These are phyloP conservation scores for Pseudozyma sp. DNA, from an alignment of 1,284 basidiomycete genomes.

Conservation along the genomic window DNA sequence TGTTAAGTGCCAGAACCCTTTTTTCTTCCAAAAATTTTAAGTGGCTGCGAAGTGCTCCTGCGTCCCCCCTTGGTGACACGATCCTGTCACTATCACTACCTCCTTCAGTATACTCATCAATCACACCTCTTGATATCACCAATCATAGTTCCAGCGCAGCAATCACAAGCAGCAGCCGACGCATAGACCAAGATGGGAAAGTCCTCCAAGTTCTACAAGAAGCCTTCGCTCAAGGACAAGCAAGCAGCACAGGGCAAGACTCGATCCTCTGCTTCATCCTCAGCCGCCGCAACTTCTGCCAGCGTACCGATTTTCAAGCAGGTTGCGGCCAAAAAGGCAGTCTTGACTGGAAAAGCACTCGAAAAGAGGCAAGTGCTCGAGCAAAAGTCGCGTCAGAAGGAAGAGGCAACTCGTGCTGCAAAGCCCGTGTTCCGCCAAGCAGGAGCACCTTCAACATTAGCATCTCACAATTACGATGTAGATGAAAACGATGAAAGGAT, in stretches of 20 bases:
- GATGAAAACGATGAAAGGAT: constrained; percentile 23
- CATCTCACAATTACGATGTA: constrained; percentile 10
- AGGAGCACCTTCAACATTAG: constrained; percentile 5
- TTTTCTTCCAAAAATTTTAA: constrained; percentile 9
- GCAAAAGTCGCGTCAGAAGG: constrained; percentile 39
- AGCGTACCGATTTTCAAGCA: constrained; percentile 27
- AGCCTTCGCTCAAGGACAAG: constrained; percentile 52
- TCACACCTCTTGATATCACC: background rate
- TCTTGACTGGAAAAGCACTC: constrained; percentile 33
- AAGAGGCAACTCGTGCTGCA: constrained; percentile 37
- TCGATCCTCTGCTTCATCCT: constrained; percentile 28
- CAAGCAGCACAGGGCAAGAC: constrained; percentile 36
- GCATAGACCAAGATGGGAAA: constrained; percentile 39
- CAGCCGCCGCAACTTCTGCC: constrained; percentile 5
- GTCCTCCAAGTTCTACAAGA: constrained; percentile 55
- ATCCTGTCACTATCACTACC: too few species aligned
- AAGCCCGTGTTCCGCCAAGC: constrained; percentile 46
- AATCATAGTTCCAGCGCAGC: background rate
- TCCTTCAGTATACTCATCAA: background rate
- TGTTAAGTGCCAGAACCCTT: constrained; percentile 5
- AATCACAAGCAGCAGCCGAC: background rate
- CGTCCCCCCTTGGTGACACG: too few species aligned
- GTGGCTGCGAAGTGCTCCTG: background rate
- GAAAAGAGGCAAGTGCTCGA: constrained; percentile 33
- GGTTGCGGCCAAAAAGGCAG: constrained; percentile 27